These are phyloP conservation scores for Sporothrix brasiliensis DNA, from an alignment of 2,329 filamentous ascomycete genomes.

Conservation along the genomic window DNA sequence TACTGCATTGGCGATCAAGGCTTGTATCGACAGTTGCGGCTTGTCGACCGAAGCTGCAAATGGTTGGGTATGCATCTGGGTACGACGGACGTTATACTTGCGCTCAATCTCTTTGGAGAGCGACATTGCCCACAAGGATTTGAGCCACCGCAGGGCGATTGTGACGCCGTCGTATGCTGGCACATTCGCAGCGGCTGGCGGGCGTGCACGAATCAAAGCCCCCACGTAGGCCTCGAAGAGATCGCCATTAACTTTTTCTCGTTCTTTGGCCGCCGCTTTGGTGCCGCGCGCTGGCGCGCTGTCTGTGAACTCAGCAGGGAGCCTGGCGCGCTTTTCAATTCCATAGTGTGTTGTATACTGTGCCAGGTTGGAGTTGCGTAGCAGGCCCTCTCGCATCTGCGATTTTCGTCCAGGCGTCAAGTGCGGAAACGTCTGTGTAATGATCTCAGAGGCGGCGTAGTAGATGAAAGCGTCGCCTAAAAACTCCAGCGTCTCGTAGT, in stretches of 20 bases:
- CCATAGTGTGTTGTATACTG: conserved; percentile 71
- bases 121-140: conserved; percentile 70
- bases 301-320: conserved; percentile 54
- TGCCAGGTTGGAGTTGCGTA: conserved; percentile 78
- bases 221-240: conserved; percentile 91
- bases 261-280: conserved; percentile 53
- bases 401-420: conserved; percentile 70
- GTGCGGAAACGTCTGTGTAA: conserved; percentile 69
- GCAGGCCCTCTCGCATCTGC: conserved; percentile 74
- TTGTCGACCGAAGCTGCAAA: not conserved
- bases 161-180: conserved; percentile 56
- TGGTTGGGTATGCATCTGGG: conserved; percentile 22
- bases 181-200: conserved; percentile 40
- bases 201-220: conserved; percentile 71
- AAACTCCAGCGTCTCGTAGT: conserved; percentile 85
- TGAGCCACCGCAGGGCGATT: conserved; percentile 70
- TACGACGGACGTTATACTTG: conserved; percentile 45
- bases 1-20: not conserved
- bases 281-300: conserved; percentile 45
- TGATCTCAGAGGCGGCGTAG: conserved; percentile 69
- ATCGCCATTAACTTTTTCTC: conserved; percentile 77
- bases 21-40: not conserved
- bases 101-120: conserved; percentile 58
- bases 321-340: conserved; percentile 65
- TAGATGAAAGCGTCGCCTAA: conserved; percentile 83